phyloP scores from a whole-genome alignment of 352 stramenopile species.

The Pythium chondricola region DNA sequence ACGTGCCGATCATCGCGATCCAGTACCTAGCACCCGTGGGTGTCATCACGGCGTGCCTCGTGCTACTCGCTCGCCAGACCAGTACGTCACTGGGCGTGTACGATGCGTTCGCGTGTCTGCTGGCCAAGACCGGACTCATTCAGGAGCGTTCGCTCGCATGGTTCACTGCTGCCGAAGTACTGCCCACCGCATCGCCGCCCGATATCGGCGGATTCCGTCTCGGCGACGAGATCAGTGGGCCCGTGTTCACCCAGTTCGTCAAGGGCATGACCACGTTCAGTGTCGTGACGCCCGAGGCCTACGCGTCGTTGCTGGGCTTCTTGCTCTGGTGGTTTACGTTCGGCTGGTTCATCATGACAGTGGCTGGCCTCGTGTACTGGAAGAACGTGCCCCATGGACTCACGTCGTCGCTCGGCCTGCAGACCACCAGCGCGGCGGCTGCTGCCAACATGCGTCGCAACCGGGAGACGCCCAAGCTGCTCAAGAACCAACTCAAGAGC shows the following conservation, averaged over 20 bases:
- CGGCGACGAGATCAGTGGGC: slow-evolving; percentile 37
- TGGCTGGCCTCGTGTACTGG: slow-evolving; percentile 53
- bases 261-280: slow-evolving; percentile 60
- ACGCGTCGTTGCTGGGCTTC: slow-evolving; percentile 58
- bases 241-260: slow-evolving; percentile 44
- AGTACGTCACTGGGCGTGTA: slow-evolving; percentile 40
- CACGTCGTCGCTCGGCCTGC: slow-evolving; percentile 14
- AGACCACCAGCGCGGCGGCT: neutral
- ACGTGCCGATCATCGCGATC: slow-evolving; percentile 67
- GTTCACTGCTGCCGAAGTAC: slow-evolving; percentile 14
- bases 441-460: slow-evolving; percentile 28
- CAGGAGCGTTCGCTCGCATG: slow-evolving; percentile 10
- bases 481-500: slow-evolving; percentile 70
- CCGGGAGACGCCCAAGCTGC: slow-evolving; percentile 53
- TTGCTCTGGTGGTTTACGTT: slow-evolving; percentile 47
- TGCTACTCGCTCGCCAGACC: slow-evolving; percentile 55
- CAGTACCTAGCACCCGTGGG: slow-evolving; percentile 67
- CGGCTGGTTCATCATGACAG: slow-evolving; percentile 49
- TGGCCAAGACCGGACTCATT: slow-evolving; percentile 19
- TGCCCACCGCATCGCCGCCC: slow-evolving; percentile 29
- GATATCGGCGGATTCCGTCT: slow-evolving; percentile 55
- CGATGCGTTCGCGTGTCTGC: slow-evolving; percentile 19
- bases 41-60: slow-evolving; percentile 30
- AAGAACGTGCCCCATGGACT: slow-evolving; percentile 47
- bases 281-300: slow-evolving; percentile 50